These are phyloP conservation scores for Elsinoe arachidis DNA, from an alignment of 2,329 filamentous ascomycete genomes.

Conservation along the genomic window DNA sequence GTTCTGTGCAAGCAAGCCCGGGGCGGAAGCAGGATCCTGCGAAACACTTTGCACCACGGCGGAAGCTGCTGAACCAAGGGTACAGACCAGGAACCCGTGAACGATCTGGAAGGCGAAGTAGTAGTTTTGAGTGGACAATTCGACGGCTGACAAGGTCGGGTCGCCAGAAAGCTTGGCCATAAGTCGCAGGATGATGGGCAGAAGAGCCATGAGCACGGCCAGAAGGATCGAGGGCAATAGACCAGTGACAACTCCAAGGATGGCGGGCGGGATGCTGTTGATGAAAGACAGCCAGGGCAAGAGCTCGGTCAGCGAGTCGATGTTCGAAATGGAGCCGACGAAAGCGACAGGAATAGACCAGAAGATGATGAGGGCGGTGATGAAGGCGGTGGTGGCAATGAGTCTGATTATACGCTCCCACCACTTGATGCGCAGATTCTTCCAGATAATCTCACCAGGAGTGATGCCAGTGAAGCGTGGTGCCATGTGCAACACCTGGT, in stretches of 20 bases:
- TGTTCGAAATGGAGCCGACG: slow-evolving; percentile 79
- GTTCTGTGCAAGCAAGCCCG: slow-evolving; percentile 25
- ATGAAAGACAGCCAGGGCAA: slow-evolving; percentile 63
- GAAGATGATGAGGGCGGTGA: slow-evolving; percentile 74
- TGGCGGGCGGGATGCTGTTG: slow-evolving; percentile 55
- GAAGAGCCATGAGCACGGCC: slow-evolving; percentile 74
- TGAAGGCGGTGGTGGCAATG: slow-evolving; percentile 60
- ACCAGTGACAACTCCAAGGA: slow-evolving; percentile 76
- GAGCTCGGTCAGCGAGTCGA: slow-evolving; percentile 50
- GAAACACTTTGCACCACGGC: slow-evolving; percentile 61
- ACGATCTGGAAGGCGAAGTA: slow-evolving; percentile 89
- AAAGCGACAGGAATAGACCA: slow-evolving; percentile 71
- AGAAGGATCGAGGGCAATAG: slow-evolving; percentile 73
- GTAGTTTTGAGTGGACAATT: slow-evolving; percentile 81
- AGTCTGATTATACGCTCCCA: slow-evolving; percentile 66
- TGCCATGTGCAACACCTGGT: slow-evolving; percentile 77
- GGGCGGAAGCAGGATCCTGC: slow-evolving; percentile 38
- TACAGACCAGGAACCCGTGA: slow-evolving; percentile 85
- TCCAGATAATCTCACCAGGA: slow-evolving; percentile 81
- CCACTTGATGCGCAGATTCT: slow-evolving; percentile 73
- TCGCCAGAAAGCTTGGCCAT: slow-evolving; percentile 69
- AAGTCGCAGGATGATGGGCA: slow-evolving; percentile 72
- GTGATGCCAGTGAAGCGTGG: slow-evolving; percentile 76
- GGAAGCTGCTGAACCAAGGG: slow-evolving; percentile 70
- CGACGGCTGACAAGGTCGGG: slow-evolving; percentile 68